Evolutionary conservation across 441 rosid species (phyloP), one percentile per base, ranked within the genome.

Genomic region (Omphalea diandra): DNA sequence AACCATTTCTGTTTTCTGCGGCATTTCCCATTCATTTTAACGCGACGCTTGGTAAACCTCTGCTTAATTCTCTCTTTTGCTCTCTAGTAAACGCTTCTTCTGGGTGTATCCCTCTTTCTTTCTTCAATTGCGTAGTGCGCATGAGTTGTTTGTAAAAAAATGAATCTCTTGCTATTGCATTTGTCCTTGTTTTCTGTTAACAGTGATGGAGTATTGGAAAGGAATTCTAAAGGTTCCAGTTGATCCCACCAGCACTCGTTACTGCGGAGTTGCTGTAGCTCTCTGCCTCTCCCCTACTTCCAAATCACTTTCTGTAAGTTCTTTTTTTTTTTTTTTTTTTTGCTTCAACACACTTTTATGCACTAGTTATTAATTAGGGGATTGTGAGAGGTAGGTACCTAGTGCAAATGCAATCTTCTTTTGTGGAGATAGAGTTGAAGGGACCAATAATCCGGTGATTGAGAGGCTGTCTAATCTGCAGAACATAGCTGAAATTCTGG

Each of bases 321-420:
- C 15, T 54, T 63, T 71, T 57, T 35, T 32, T 57, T 68, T 83
- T 67, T 9, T 12, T 54, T 63, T 71, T 57, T 35, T 32, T 57
- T 68, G 14, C 32, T 57, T 5, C 4, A 31, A 60, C 38, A 15
- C 2, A 4, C 1, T 40, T 47, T 44, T 20, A 20, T 43, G 10
- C 14, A 29, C 22, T 35, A 52, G 26, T 53, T 3, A 26, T 11
- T 53, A 8, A 26, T 53, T 10, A 9, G 10, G 26, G 22, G 17
- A 12, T 3, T 46, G 63, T 14, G 53, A 20, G 17, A 33, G 53
- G 14, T 73, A 93, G 96, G 85, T 79, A n/a, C 96, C 97, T 79
- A 81, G 77, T 54, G 91, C 86, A 55, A 91, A 94, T 61, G 87
- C 82, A 15, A 84, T 91, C 53, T 88, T 91, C 77, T 86, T 94